A percentile compares a stretch with the other conserved stretches of the same genome.
phyloP scores from a whole-genome alignment of 768 basidiomycete species.

The Lentinula boryana region DNA sequence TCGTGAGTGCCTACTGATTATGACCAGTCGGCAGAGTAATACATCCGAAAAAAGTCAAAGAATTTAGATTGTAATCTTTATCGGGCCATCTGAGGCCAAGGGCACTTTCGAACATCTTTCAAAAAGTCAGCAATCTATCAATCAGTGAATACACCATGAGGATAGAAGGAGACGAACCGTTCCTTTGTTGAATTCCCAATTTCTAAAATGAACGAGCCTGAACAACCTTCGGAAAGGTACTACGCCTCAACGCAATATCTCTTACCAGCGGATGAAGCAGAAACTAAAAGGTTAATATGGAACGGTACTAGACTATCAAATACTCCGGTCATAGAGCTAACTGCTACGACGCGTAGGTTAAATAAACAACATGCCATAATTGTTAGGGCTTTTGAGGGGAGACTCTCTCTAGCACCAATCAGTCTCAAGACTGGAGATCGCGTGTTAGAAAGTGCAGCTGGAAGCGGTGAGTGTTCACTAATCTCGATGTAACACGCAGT shows the following conservation, averaged over 20 bases:
- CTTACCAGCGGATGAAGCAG: neutral
- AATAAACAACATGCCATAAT: neutral
- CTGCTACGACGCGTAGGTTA: neutral
- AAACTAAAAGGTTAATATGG: neutral
- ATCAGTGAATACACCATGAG: too few relatives aligned
- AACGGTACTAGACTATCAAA: too few relatives aligned
- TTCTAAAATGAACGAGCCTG: neutral
- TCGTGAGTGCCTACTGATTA: too few relatives aligned
- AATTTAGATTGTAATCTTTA: too few relatives aligned
- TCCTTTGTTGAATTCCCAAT: too few relatives aligned
- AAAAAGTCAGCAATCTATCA: too few relatives aligned
- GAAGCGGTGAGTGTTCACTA: neutral
- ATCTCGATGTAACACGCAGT: neutral
- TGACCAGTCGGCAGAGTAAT: too few relatives aligned
- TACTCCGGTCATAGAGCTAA: neutral
- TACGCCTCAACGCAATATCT: neutral
- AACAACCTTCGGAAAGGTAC: neutral
- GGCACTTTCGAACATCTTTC: too few relatives aligned
- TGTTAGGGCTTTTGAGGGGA: neutral
- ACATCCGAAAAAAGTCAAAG: too few relatives aligned
- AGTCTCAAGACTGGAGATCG: neutral
- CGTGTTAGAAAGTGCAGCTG: neutral
- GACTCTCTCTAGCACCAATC: neutral
- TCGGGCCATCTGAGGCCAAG: too few relatives aligned
- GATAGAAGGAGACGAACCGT: too few relatives aligned